These are phyloP conservation scores for Alternaria gaisen DNA, from an alignment of 2,329 filamentous ascomycete genomes.

Conservation along the genomic window DNA sequence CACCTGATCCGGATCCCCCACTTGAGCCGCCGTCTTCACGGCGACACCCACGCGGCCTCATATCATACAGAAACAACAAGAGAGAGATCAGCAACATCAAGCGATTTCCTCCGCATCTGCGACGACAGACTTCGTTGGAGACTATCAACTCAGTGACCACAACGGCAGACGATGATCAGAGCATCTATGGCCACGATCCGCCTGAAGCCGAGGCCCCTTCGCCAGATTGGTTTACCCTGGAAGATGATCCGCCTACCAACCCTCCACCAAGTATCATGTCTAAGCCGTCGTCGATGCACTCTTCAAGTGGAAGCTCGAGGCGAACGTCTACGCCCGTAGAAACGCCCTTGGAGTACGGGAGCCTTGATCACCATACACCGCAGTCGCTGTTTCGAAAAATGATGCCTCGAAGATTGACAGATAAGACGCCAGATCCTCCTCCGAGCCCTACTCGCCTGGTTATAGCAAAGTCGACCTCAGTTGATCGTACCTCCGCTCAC, in stretches of 20 bases:
- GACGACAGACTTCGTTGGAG: conserved; percentile 41
- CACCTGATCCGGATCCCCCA: conserved; percentile 19
- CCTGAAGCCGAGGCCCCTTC: conserved; percentile 24
- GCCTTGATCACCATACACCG: conserved; percentile 25
- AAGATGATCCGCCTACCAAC: conserved; percentile 16
- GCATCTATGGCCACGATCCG: conserved; percentile 26
- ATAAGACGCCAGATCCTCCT: conserved; percentile 22
- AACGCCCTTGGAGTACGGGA: conserved; percentile 18
- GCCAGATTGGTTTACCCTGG: conserved; percentile 24
- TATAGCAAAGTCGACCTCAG: conserved; percentile 45
- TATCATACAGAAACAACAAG: conserved; percentile 33
- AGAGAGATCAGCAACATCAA: conserved; percentile 23
- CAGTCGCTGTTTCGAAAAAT: conserved; percentile 34
- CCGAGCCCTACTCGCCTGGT: conserved; percentile 28
- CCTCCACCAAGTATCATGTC: conserved; percentile 23
- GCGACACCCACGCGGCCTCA: conserved; percentile 23
- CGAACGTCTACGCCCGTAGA: conserved; percentile 21
- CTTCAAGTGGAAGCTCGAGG: conserved; percentile 21
- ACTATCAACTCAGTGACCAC: conserved; percentile 45
- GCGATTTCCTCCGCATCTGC: conserved; percentile 32
- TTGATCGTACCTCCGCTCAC: conserved; percentile 47
- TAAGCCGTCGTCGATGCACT: conserved; percentile 12
- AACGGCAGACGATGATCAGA: conserved; percentile 21
- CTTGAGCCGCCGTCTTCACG: conserved; percentile 20
- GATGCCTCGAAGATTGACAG: conserved; percentile 22